Base-by-base conservation (phyloP, 208 protist genomes). In the Trichomonas vaginalis region DNA sequence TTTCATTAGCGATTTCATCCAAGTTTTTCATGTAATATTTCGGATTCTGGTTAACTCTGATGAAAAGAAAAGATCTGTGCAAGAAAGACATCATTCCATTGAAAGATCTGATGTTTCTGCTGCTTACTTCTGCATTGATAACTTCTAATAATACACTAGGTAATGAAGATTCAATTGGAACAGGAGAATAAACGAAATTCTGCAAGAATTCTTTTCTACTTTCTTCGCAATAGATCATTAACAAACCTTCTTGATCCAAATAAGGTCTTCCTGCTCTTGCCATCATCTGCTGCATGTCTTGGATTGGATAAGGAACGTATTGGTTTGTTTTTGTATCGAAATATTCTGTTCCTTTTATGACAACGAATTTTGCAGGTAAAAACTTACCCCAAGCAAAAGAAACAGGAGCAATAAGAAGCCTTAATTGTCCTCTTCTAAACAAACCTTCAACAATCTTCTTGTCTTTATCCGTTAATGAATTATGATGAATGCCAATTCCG, bases 361-460 rank as follows among this genome's bases (percentile, higher is more conserved):
- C 98, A 49, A 99, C 99, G 96, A 99, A 98, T 97, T 99, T 99
- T 3, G 99, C 99, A 0, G 99, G 99, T 51, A 99, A 98, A 98
- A 99, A 99, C n/a, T 99, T 98, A 96, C 99, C 99, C 99, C 99
- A 99, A 46, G 99, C 99, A 35, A 99, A 98, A 23, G 99, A 99
- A 48, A 99, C 99, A 40, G 99, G 99, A 97, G 98, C 99, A 88
- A 98, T 97, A 80, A 99, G 97, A 45, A 98, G 96, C 23, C 86
- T 92, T 8, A 95, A 48, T 17, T 80, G 12, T 32, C 51, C 51
- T 47, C 82, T 37, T 15, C 3, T 37, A 27, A 95, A 95, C 15
- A 95, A 95, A 9, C 82, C 35, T 80, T 95, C 92, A 42, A 99
- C 98, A 12, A 98, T 96, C 0, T 97, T 39, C 56, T 96, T 61